Evolutionary conservation across 2,329 filamentous ascomycete species (phyloP), one percentile per base, ranked within the genome.

Genomic region (Sarocladiaceae sp.): DNA sequence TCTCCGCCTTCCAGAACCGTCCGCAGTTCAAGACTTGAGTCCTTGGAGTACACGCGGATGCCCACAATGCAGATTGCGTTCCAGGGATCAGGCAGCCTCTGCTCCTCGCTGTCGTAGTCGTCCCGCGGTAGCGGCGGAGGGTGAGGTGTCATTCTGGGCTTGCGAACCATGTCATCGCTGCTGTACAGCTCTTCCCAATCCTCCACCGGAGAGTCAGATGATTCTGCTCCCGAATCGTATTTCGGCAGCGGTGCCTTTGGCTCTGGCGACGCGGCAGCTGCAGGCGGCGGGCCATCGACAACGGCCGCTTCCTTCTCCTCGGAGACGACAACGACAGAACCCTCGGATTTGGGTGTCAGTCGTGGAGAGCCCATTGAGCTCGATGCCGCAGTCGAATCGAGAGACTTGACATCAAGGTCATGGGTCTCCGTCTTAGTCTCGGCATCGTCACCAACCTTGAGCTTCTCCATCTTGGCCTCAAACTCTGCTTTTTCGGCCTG

Each of bases 21-120:
- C 29, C 68, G 65, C n/a, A 79, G 58, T 57, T 76, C 69, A 3
- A 80, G 62, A 24, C 65, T 60, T 34, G 71, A 67, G 54, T 82
- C 74, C 57, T 75, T 78, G 54, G 73, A 74, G 57, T 82, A 83
- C 5, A 83, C 73, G 4, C 77, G 70, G 43, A 83, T 62, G 0
- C 80, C 78, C 0, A 83, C 70, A 15, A 82, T 73, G 43, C 71
- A 75, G 35, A 82, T 70, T 3, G 79, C 78, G 55, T 82, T 82
- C 79, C 80, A 83, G 1, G 76, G 73, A 19, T 76, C 70, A 0
- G 70, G 59, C 53, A 69, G 64, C 48, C 72, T 74, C 53, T 81
- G 75, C 46, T 79, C 76, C n/a, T 78, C 74, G 0, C 70, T 72
- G 16, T 75, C 71, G 29, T 75, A 73, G 2, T 67, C 61, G 6